Evolutionary conservation across 148 eudicot genomes (phyloP), one percentile per base, ranked within the genome.

Genomic region (Diospyros kaki): DNA sequence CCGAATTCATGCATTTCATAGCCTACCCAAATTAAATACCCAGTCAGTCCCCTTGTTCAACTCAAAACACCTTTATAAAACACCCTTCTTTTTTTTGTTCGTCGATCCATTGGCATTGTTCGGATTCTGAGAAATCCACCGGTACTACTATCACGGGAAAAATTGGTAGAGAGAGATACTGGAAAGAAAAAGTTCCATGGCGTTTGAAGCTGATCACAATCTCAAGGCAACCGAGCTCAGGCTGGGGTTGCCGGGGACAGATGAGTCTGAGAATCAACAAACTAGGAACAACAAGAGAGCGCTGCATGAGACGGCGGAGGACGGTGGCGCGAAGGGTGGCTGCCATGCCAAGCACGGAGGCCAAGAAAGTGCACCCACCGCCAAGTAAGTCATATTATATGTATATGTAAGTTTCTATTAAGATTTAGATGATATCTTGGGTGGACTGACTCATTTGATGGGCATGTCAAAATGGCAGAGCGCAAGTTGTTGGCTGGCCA

Each of bases 401-500:
- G 9, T n/a, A 18, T 11, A 69, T 40, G 15, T 15, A 10, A 65
- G 28, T 28, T 28, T 28, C 28, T 28, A 28, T 28, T 5, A 15
- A 56, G n/a, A 53, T 15, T 0, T 43, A 38, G 4, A 8, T 17
- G 13, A 17, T n/a, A n/a, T 5, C 44, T 42, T 66, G 55, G 13
- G 48, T 40, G 67, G 44, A 61, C 54, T 7, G 40, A 73, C 66
- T 73, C 5, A 51, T 52, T 11, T 12, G 42, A 18, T 51, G 18
- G 52, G 65, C 54, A 15, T 59, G n/a, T 15, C 17, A 52, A 64
- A 28, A 63, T 66, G 38, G 66, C 81, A 88, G 92, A 77, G 81
- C 89, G 61, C 92, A 86, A 76, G 86, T 88, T 3, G 86, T 88
- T 53, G 92, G 92, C 18, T 88, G 92, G 92, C 92, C 92, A 2